Evolutionary conservation across 345 rosid species (phyloP).

Genomic region (Aquilaria yunnanensis): DNA sequence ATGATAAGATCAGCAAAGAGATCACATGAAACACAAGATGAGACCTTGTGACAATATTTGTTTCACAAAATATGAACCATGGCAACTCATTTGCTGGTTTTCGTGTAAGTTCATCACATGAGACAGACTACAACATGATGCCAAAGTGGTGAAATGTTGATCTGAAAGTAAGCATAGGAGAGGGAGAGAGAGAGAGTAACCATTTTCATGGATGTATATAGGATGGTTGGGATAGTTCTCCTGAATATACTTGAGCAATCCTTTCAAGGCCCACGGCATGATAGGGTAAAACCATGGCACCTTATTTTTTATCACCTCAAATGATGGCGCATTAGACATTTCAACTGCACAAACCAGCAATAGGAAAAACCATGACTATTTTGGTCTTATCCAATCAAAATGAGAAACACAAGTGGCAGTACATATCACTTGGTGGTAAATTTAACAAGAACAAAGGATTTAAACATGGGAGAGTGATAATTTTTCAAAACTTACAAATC

Average conservation of each 20-base stretch:
- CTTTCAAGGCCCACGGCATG: slow-evolving; percentile 28
- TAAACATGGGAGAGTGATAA: not conserved
- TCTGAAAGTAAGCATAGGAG: not conserved
- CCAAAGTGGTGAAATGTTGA: not conserved
- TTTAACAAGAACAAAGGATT: not conserved
- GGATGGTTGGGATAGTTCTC: slow-evolving; percentile 36
- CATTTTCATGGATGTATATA: slow-evolving; percentile 48
- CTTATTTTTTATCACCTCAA: slow-evolving; percentile 5
- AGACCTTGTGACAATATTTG: no score
- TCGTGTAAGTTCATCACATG: not conserved
- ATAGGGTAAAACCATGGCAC: slow-evolving; percentile 4
- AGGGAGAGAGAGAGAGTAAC: slow-evolving; percentile 19
- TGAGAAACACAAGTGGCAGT: slow-evolving; percentile 8
- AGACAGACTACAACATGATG: not conserved
- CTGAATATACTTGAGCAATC: slow-evolving; percentile 31
- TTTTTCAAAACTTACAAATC: slow-evolving; percentile 15
- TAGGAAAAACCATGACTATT: no score
- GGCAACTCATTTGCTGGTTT: not conserved
- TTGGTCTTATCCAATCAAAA: not conserved
- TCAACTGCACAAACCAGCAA: slow-evolving; percentile 14
- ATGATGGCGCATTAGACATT: not conserved
- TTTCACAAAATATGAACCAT: not conserved
- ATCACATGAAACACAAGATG: not conserved
- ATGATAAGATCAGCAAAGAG: not conserved
- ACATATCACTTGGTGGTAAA: slow-evolving; percentile 15